These are phyloP conservation scores for Emericellopsis cladophorae DNA, from an alignment of 2,329 filamentous ascomycete species.

Conservation along the genomic window DNA sequence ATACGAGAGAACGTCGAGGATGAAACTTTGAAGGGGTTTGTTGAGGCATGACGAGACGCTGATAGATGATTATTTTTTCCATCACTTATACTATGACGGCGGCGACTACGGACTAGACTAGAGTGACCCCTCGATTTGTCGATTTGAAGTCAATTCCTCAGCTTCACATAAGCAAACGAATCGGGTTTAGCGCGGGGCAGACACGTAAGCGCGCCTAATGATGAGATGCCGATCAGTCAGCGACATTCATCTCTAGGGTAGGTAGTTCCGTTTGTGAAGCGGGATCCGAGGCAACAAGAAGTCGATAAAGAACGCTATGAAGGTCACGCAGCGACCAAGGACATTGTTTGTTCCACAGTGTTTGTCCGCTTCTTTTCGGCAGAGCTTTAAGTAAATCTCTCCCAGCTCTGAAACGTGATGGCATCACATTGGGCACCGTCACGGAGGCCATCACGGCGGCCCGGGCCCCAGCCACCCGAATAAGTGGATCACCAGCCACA, in stretches of 20 bases:
- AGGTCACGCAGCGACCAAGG: no score
- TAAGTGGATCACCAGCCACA: conserved; percentile 1
- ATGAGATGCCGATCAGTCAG: background rate
- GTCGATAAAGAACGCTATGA: no score
- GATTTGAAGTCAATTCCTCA: conserved; percentile 1
- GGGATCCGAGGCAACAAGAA: no score
- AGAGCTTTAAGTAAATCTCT: background rate
- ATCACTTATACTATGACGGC: background rate
- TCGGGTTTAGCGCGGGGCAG: no score
- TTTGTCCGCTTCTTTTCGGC: background rate
- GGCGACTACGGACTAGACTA: background rate
- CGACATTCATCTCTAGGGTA: no score
- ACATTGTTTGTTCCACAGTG: no score
- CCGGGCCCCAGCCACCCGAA: conserved; percentile 1
- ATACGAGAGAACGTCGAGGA: conserved; percentile 12
- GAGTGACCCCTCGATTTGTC: background rate
- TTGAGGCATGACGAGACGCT: background rate
- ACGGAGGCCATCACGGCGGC: background rate
- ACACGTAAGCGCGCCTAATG: background rate
- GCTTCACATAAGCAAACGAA: conserved; percentile 1
- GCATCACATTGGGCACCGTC: no score
- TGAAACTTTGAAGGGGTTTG: conserved; percentile 4
- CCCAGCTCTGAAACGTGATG: no score
- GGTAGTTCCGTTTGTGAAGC: no score
- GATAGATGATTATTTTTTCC: background rate